Evolutionary conservation across 331 rosid species (phyloP), one percentile per base, ranked within the genome.

Genomic region (Quercus lobata): DNA sequence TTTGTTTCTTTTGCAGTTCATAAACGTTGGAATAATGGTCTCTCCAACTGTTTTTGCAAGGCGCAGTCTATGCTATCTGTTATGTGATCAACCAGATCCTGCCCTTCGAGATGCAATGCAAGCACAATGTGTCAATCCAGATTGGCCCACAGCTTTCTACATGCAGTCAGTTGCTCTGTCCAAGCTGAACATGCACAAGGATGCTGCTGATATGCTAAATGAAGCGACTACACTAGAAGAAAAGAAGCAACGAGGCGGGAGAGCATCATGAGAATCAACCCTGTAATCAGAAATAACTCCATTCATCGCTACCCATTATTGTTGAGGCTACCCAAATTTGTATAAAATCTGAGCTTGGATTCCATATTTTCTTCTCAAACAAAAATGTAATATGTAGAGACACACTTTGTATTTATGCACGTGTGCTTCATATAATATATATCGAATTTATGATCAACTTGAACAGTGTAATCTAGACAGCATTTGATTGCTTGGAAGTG

Each of bases 41-140:
- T 95, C 97, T 5, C 99, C 99, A 4, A 93, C 99, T 4, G 99
- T 95, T 32, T 93, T 95, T 85, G 97, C 98, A 4, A 82, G 99
- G 73, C 94, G 99, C 65, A 93, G 99, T 84, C 90, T 95, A 12
- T 95, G 99, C 87, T 89, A 91, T 86, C 89, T 95, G 87, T 83
- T 95, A 75, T 84, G 92, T 7, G 99, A 95, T 82, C 98, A 93
- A 77, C 91, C 99, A 2, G 98, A 95, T 77, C 90, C 98, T 6
- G 99, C 99, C 1, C 98, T 95, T 44, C 87, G 99, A 79, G 99
- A 95, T 87, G 99, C 97, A 61, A 95, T 95, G 99, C 99, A 95
- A 84, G 98, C 99, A 34, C 99, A 95, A 72, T 90, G 93, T 4
- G 94, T 93, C 49, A 87, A 84, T 83, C 98, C 99, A 21, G 99